Evolutionary conservation across 179 eudicot species (phyloP).

Genomic region (Carnegiea gigantea): DNA sequence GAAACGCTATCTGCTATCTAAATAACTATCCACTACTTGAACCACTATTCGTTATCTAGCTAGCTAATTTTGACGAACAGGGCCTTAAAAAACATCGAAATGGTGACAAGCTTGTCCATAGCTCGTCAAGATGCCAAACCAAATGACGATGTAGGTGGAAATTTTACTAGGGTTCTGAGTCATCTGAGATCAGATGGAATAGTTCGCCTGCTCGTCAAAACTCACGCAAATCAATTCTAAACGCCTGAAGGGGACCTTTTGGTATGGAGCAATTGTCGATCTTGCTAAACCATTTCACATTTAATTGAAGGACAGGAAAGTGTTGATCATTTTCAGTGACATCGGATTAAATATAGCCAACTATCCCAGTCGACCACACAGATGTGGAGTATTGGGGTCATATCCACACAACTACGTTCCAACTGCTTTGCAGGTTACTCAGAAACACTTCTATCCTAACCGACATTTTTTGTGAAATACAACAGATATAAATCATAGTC

Average conservation of each 20-base stretch:
- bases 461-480: not conserved
- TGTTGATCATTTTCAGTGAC: not conserved
- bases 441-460: not conserved
- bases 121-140: no score
- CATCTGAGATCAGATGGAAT: not conserved
- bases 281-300: not conserved
- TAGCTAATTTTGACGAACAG: no score
- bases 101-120: no score
- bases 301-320: not conserved
- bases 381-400: not conserved
- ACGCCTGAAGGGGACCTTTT: not conserved
- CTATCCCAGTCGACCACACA: not conserved
- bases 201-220: not conserved
- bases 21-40: no score
- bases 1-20: no score
- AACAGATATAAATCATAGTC: not conserved
- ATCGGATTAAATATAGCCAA: not conserved
- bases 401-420: not conserved
- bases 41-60: no score
- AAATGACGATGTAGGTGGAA: no score
- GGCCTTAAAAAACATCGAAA: no score
- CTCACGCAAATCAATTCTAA: no score
- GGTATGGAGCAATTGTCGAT: not conserved
- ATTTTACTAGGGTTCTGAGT: no score
- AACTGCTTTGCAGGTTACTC: no score